Evolutionary conservation across 129 eudicot genomes (phyloP), one percentile per base, ranked within the genome.

Genomic region (Chrysanthemum lavandulifolium): DNA sequence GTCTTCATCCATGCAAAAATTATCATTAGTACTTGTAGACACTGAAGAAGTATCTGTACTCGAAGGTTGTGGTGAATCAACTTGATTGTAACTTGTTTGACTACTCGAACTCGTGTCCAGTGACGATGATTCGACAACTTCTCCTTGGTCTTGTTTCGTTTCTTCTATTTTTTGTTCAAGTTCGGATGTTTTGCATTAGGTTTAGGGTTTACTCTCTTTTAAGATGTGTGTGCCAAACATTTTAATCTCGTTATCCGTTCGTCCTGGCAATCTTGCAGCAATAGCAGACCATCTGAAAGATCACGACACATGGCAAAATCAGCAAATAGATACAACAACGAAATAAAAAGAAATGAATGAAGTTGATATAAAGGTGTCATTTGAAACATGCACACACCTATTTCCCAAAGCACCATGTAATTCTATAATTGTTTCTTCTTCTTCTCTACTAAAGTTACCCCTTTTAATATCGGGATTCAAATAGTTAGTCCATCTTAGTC

Each of bases 191-290:
- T 55, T n/a, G 36, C 45, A 16, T 14, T 25, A 47, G 75, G 54
- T 54, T 61, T 50, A 51, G 29, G 57, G 47, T 65, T 25, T 55
- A 27, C 73, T 68, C 79, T 78, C 72, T 90, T 90, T 87, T 90
- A 59, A 90, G 79, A 69, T 85, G 90, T 2, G 93, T 87, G 76
- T 90, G 86, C 96, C 96, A 90, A 12, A 90, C 85, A 27, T 90
- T 90, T 90, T 90, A 0, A 90, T 90, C 52, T 90, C 93, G 27
- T 90, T 90, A 70, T 90, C 96, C 0, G 96, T 90, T 7, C 96
- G 80, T 3, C 96, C 96, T 0, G 96, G 91, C 56, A 90, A 81
- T 62, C 68, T 85, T 52, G 94, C 85, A 65, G 94, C 96, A 59
- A 90, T 90, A 0, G 81, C 91, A 2, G 96, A 87, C 96, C 96